Percentiles rank a stretch among this genome's conserved stretches.
These are phyloP conservation scores for Arabidopsis arenosa DNA, from an alignment of 345 rosid genomes.

Conservation along the genomic window DNA sequence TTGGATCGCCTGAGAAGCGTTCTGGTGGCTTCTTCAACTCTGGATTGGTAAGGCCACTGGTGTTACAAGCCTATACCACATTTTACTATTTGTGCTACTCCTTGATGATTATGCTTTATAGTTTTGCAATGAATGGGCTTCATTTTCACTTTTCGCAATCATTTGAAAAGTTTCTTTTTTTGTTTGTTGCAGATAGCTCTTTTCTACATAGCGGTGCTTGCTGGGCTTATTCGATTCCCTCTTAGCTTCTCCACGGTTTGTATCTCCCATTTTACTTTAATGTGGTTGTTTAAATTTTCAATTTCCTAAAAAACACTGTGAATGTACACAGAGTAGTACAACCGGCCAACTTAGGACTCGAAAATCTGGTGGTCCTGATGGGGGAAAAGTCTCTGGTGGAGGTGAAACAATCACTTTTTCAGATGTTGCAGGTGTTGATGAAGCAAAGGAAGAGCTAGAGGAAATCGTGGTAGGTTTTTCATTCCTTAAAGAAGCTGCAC, in stretches of 20 bases:
- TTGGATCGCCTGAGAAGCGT: conserved; percentile 88
- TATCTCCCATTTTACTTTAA: neutral
- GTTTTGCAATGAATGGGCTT: neutral
- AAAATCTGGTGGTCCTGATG: conserved; percentile 69
- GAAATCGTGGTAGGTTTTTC: conserved; percentile 82
- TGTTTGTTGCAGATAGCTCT: conserved; percentile 68
- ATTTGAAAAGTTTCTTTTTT: neutral
- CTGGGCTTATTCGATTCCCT: conserved; percentile 81
- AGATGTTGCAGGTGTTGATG: conserved; percentile 98
- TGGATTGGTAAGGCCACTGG: conserved; percentile 60
- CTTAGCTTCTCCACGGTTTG: conserved; percentile 79
- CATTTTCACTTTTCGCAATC: conserved; percentile 1
- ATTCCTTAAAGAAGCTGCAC: conserved; percentile 14
- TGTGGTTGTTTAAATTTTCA: neutral
- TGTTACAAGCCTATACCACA: neutral
- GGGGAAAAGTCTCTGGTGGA: conserved; percentile 68
- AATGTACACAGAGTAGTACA: conserved; percentile 60
- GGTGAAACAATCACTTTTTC: conserved; percentile 88
- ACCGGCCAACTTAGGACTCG: conserved; percentile 83
- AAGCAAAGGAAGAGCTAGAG: conserved; percentile 98
- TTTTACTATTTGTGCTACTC: conserved; percentile 9
- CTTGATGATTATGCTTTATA: conserved; percentile 10
- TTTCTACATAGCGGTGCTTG: conserved; percentile 82
- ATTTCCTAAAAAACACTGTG: conserved; percentile 14
- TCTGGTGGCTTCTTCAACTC: conserved; percentile 84